phyloP scores from a whole-genome alignment of 257 asterid genomes.

The Lavandula angustifolia region DNA sequence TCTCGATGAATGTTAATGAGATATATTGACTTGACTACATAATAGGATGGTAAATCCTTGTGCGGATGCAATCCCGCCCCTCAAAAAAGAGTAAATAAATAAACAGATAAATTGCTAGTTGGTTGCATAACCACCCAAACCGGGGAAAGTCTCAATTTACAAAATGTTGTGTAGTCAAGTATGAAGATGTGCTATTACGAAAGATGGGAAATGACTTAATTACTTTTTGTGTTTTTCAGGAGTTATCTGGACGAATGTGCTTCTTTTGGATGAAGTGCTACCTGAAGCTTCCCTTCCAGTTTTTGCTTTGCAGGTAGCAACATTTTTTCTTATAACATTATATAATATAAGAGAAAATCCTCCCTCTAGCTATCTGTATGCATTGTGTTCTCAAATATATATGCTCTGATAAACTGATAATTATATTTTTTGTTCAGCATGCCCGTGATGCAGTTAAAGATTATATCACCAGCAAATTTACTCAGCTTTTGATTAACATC shows the following conservation, averaged over 20 bases:
- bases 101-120: no score
- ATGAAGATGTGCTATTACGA: no score
- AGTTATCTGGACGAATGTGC: slow-evolving; percentile 81
- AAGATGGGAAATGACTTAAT: no score
- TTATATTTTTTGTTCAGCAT: slow-evolving; percentile 52
- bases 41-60: no score
- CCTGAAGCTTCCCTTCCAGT: slow-evolving; percentile 81
- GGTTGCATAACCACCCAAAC: no score
- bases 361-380: slow-evolving; percentile 26
- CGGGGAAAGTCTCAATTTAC: no score
- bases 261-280: slow-evolving; percentile 80
- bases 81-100: no score
- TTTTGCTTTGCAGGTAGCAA: slow-evolving; percentile 66
- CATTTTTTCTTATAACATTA: slow-evolving; percentile 20
- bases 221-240: slow-evolving; percentile 48
- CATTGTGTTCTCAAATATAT: slow-evolving; percentile 16
- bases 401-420: slow-evolving; percentile 21
- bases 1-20: background rate
- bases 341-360: slow-evolving; percentile 22
- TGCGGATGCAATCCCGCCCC: no score
- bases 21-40: no score
- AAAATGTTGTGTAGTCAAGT: no score
- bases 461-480: slow-evolving; percentile 61
- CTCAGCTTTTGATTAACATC: slow-evolving; percentile 60
- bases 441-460: slow-evolving; percentile 71